Conservation (phyloP, 2,329 filamentous ascomycete species). For the Trichoderma sp. region DNA sequence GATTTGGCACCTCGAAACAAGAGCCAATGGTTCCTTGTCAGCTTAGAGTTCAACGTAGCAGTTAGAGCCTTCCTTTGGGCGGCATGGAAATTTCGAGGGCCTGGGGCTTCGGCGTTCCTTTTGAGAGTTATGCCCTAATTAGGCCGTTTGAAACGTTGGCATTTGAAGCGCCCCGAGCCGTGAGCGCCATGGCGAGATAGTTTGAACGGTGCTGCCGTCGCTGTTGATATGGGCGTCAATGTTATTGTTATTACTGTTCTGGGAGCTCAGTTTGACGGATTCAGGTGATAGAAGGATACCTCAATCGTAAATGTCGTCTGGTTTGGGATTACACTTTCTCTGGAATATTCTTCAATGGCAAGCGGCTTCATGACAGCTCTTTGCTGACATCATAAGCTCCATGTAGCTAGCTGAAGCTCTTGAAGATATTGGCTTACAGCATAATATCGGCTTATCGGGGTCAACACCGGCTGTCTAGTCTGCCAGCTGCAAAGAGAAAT, state of each 20-base stretch:
- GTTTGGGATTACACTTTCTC: background rate
- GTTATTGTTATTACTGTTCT: background rate
- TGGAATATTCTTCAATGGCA: background rate
- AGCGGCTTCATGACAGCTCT: background rate
- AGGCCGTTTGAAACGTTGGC: background rate
- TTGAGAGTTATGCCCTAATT: background rate
- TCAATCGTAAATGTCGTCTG: background rate
- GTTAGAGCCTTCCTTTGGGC: background rate
- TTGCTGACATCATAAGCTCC: background rate
- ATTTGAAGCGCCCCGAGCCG: constrained; percentile 2
- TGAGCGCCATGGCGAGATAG: constrained; percentile 1
- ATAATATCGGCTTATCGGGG: background rate
- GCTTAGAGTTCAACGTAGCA: constrained; percentile 1
- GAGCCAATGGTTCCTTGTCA: background rate
- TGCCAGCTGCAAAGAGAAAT: background rate
- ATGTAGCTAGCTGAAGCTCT: background rate
- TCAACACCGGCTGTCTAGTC: too few relatives aligned
- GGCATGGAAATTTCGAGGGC: background rate
- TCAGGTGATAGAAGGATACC: background rate
- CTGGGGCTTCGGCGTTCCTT: background rate
- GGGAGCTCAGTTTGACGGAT: background rate
- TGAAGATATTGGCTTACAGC: background rate
- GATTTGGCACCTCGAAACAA: background rate
- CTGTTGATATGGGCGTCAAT: background rate
- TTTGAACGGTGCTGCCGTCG: background rate